Percentiles rank a stretch among this genome's conserved stretches.
phyloP scores from a whole-genome alignment of 192 early-diverging fungal species.

The Podila epicladia region DNA sequence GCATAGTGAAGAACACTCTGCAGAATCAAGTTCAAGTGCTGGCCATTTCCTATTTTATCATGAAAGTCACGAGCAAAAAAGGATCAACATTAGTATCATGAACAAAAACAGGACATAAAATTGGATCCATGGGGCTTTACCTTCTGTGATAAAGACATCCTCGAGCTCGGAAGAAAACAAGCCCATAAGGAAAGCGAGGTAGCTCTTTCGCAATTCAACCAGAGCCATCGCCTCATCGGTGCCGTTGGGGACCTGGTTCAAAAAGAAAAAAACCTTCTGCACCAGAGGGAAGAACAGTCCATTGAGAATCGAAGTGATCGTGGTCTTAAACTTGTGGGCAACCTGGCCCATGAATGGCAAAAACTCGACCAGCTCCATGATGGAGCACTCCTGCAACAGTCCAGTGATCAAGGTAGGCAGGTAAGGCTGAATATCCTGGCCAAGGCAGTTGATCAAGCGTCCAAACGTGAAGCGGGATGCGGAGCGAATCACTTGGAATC shows the following conservation, averaged over 20 bases:
- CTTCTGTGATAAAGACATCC: slow-evolving; percentile 74
- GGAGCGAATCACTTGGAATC: slow-evolving; percentile 73
- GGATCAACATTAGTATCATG: not conserved
- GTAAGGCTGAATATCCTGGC: slow-evolving; percentile 82
- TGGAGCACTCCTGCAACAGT: slow-evolving; percentile 76
- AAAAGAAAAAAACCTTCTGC: slow-evolving; percentile 83
- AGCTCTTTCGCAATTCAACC: slow-evolving; percentile 82
- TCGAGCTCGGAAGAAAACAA: slow-evolving; percentile 87
- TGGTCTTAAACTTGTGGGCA: slow-evolving; percentile 92
- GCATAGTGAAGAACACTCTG: slow-evolving; percentile 75
- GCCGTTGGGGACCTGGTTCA: slow-evolving; percentile 85
- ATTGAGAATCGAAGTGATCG: slow-evolving; percentile 73
- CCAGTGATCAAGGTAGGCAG: slow-evolving; percentile 82
- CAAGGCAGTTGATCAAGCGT: slow-evolving; percentile 88
- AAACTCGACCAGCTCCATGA: slow-evolving; percentile 86
- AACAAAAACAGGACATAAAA: not conserved
- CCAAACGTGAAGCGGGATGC: slow-evolving; percentile 83
- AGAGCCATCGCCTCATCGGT: slow-evolving; percentile 87
- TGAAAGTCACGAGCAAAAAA: not conserved
- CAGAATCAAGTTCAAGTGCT: slow-evolving; percentile 67
- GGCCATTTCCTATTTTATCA: slow-evolving; percentile 62
- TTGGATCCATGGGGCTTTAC: slow-evolving; percentile 55
- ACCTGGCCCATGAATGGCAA: slow-evolving; percentile 85
- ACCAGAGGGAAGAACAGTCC: slow-evolving; percentile 84
- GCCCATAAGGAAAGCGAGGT: slow-evolving; percentile 80